These are phyloP conservation scores for Draba incana DNA, from an alignment of 345 rosid species.

Conservation along the genomic window DNA sequence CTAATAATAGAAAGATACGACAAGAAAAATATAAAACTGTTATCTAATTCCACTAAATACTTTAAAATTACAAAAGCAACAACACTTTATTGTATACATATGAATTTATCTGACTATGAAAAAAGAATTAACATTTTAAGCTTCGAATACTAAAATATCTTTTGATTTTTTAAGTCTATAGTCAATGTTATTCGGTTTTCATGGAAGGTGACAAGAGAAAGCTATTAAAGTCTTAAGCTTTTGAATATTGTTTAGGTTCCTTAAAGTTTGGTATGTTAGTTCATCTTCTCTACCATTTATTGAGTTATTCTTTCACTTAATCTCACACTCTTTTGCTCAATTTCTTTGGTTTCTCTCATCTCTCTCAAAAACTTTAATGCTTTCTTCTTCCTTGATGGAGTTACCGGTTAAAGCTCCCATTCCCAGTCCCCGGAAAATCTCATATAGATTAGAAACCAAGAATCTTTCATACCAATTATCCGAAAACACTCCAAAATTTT, in stretches of 20 bases:
- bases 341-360: slow-evolving; percentile 34
- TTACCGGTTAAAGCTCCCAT: slow-evolving; percentile 60
- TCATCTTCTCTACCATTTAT: slow-evolving; percentile 60
- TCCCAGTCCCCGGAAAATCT: slow-evolving; percentile 44
- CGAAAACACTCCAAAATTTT: slow-evolving; percentile 47
- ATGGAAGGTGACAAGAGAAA: slow-evolving; percentile 33
- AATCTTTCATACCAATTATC: slow-evolving; percentile 60
- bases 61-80: no score
- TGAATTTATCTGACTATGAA: not conserved
- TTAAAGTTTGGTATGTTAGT: slow-evolving; percentile 73
- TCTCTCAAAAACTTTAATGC: slow-evolving; percentile 22
- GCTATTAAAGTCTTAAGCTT: slow-evolving; percentile 32
- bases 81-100: not conserved
- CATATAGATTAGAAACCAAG: slow-evolving; percentile 61
- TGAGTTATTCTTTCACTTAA: slow-evolving; percentile 44
- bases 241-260: slow-evolving; percentile 24
- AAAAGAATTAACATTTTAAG: not conserved
- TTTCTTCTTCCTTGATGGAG: slow-evolving; percentile 53
- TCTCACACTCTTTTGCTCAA: slow-evolving; percentile 35
- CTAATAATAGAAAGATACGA: slow-evolving; percentile 11
- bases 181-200: slow-evolving; percentile 31
- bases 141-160: slow-evolving; percentile 22
- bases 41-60: no score
- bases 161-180: not conserved
- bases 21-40: no score